phyloP scores from a whole-genome alignment of 768 basidiomycete species.

The Suillus decipiens region DNA sequence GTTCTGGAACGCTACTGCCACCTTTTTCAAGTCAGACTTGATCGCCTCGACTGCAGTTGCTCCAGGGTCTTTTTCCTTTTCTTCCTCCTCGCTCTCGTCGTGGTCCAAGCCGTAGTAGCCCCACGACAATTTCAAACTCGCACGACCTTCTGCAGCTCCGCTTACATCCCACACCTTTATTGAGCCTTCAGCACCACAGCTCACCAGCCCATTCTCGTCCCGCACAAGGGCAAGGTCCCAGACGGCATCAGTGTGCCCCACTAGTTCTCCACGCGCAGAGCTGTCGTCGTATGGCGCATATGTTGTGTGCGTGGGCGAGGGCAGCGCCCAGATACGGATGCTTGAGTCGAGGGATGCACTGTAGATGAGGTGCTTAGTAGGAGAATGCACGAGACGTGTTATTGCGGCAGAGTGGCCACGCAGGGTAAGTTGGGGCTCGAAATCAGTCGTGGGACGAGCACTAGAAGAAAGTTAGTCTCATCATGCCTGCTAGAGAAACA shows the following conservation, averaged over 20 bases:
- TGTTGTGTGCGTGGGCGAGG: conserved; percentile 74
- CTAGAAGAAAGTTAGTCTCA: conserved; percentile 37
- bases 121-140: conserved; percentile 74
- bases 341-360: conserved; percentile 94
- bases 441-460: conserved; percentile 74
- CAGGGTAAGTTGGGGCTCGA: conserved; percentile 90
- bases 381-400: conserved; percentile 81
- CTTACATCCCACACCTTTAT: conserved; percentile 95
- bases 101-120: conserved; percentile 69
- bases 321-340: conserved; percentile 88
- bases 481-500: conserved; percentile 13
- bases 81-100: conserved; percentile 37
- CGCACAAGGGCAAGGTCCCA: conserved; percentile 92
- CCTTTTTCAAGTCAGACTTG: conserved; percentile 79
- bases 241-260: conserved; percentile 93
- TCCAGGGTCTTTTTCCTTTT: conserved; percentile 47
- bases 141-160: conserved; percentile 59
- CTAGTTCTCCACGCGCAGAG: conserved; percentile 72
- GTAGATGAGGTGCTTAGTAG: conserved; percentile 76
- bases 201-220: conserved; percentile 82
- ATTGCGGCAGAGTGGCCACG: conserved; percentile 93
- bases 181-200: conserved; percentile 87
- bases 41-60: conserved; percentile 86
- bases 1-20: conserved; percentile 90
- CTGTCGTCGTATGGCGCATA: conserved; percentile 91